Conservation (phyloP, 2,329 filamentous ascomycete genomes). For the Beauveria sp. region DNA sequence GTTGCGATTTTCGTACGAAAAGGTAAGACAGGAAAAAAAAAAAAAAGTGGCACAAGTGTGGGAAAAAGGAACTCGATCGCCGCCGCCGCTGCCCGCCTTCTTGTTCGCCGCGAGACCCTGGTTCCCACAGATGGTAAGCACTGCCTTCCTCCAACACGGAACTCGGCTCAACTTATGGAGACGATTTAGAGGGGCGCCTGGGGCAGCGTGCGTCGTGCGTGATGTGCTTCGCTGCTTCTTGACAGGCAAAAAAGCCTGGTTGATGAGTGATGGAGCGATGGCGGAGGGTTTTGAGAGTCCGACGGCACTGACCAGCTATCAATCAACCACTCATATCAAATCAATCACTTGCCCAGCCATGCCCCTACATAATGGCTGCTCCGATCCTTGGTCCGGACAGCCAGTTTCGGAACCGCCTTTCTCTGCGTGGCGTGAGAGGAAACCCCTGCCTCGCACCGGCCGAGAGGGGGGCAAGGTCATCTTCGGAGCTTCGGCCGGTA, state of each 20-base stretch:
- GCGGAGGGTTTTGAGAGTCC: neutral
- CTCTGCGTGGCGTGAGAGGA: neutral
- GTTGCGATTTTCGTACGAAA: no score
- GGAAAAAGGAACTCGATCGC: neutral
- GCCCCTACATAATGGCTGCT: neutral
- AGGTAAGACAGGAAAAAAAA: neutral
- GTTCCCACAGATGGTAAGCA: neutral
- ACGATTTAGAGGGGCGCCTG: neutral
- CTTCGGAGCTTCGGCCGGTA: no score
- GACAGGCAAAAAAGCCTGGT: neutral
- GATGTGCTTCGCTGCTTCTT: neutral
- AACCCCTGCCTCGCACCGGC: neutral
- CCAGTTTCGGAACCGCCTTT: neutral
- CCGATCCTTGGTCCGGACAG: neutral
- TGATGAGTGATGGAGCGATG: neutral
- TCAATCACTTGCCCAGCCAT: conserved; percentile 4
- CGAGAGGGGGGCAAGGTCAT: no score
- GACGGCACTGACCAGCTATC: neutral
- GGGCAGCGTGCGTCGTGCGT: neutral
- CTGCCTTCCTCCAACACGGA: neutral
- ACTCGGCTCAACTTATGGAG: conserved; percentile 5
- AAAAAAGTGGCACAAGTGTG: no score
- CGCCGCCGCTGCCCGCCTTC: neutral
- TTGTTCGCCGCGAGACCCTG: no score
- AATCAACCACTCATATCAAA: conserved; percentile 1